A percentile compares a stretch with the other conserved stretches of the same genome.
Conservation (phyloP, 2,329 filamentous ascomycete species). For the Hypomyces perniciosus region DNA sequence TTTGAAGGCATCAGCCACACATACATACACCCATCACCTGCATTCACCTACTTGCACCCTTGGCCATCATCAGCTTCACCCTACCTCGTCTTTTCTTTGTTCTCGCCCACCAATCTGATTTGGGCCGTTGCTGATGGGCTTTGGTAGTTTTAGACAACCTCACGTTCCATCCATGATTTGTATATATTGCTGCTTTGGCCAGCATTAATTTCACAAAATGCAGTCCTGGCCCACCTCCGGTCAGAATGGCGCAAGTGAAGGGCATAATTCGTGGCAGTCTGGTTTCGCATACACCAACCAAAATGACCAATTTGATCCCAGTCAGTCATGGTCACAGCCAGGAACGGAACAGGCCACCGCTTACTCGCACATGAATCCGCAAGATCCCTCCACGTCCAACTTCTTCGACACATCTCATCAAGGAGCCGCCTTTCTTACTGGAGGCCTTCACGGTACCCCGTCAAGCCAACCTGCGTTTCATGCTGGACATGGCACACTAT, state of each 20-base stretch:
- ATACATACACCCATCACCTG: conserved; percentile 16
- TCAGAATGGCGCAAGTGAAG: conserved; percentile 31
- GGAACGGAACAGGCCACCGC: conserved; percentile 26
- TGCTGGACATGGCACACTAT: conserved; percentile 24
- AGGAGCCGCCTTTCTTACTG: conserved; percentile 28
- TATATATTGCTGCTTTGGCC: conserved; percentile 16
- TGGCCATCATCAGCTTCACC: not conserved
- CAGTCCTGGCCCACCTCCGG: conserved; percentile 35
- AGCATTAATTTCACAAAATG: conserved; percentile 28
- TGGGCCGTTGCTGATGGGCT: conserved; percentile 25
- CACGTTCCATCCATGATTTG: conserved; percentile 14
- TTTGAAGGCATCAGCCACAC: conserved; percentile 17
- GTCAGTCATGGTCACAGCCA: conserved; percentile 33
- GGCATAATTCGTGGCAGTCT: conserved; percentile 30
- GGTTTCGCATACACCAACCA: conserved; percentile 29
- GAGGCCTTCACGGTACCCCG: conserved; percentile 24
- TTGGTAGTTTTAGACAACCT: conserved; percentile 23
- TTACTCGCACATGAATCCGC: conserved; percentile 28
- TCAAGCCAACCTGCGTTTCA: conserved; percentile 26
- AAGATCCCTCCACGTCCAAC: conserved; percentile 26
- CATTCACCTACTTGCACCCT: conserved; percentile 15
- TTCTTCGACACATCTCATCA: conserved; percentile 31
- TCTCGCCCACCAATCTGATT: not conserved
- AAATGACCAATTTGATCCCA: conserved; percentile 33
- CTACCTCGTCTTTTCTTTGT: not conserved